These are phyloP conservation scores for Hymenoscyphus fraxineus DNA, from an alignment of 2,329 filamentous ascomycete genomes.

Conservation along the genomic window DNA sequence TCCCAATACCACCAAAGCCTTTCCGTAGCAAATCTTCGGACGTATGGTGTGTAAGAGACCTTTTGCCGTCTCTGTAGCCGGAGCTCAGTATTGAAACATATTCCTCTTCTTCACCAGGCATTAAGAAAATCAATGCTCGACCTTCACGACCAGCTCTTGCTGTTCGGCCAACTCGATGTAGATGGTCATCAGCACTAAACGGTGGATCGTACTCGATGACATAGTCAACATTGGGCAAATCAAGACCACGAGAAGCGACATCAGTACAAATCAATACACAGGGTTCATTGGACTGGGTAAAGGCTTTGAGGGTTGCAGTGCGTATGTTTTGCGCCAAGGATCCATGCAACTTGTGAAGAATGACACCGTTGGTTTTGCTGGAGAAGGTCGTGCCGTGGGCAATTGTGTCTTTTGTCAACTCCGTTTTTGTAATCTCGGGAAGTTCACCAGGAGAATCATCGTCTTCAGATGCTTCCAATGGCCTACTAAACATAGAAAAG, in stretches of 20 bases:
- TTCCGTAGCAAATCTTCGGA: constrained; percentile 65
- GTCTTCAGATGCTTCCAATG: constrained; percentile 29
- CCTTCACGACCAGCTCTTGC: constrained; percentile 88
- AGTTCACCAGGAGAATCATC: constrained; percentile 35
- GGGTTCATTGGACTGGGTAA: constrained; percentile 68
- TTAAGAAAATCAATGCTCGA: constrained; percentile 82
- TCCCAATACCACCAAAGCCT: constrained; percentile 52
- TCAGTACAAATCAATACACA: constrained; percentile 90
- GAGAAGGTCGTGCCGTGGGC: constrained; percentile 69
- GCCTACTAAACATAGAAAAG: constrained; percentile 68
- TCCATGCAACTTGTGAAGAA: constrained; percentile 83
- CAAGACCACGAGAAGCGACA: constrained; percentile 90
- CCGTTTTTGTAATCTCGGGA: constrained; percentile 31
- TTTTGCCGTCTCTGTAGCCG: constrained; percentile 47
- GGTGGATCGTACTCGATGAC: constrained; percentile 96
- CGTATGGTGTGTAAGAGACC: constrained; percentile 59
- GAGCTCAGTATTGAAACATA: constrained; percentile 62
- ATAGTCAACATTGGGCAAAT: constrained; percentile 90
- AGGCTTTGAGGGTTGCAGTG: constrained; percentile 79
- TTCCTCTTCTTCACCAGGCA: constrained; percentile 86
- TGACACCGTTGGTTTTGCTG: constrained; percentile 70
- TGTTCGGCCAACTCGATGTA: constrained; percentile 91
- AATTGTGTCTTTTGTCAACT: constrained; percentile 56
- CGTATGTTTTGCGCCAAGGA: constrained; percentile 84
- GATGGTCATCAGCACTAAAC: constrained; percentile 87